Evolutionary conservation across 495 filamentous ascomycete genomes (phyloP).

Genomic region (Lepraria neglecta): DNA sequence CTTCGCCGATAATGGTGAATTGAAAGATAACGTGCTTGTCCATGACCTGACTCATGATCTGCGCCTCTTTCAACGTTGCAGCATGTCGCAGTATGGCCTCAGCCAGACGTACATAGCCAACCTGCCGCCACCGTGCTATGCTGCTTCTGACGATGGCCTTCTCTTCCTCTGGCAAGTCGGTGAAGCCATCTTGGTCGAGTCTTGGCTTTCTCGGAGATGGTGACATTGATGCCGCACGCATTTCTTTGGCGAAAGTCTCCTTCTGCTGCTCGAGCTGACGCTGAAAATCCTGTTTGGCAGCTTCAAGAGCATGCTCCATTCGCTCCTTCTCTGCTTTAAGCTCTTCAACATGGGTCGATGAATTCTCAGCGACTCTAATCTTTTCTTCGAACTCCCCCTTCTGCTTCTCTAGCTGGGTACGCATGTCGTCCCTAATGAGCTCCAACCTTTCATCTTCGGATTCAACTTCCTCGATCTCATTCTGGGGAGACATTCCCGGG

Average conservation of each 20-base stretch:
- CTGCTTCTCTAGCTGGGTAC: constrained; percentile 77
- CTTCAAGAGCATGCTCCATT: constrained; percentile 77
- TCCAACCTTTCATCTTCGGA: constrained; percentile 72
- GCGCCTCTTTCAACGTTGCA: constrained; percentile 83
- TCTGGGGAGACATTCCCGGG: constrained; percentile 80
- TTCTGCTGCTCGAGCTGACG: constrained; percentile 67
- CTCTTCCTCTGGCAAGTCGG: constrained; percentile 63
- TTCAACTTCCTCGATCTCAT: constrained; percentile 59
- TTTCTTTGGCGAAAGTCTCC: constrained; percentile 65
- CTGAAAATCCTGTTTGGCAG: constrained; percentile 82
- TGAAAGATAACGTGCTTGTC: constrained; percentile 93
- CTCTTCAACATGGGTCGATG: constrained; percentile 70
- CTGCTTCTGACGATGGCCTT: constrained; percentile 59
- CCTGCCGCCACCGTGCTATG: constrained; percentile 69
- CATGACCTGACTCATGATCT: constrained; percentile 96
- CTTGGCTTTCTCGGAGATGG: constrained; percentile 37
- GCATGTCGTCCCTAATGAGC: constrained; percentile 79
- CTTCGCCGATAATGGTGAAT: constrained; percentile 83
- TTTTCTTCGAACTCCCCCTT: constrained; percentile 78
- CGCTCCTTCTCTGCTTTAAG: constrained; percentile 74
- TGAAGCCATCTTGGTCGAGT: constrained; percentile 44
- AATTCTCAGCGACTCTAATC: constrained; percentile 68
- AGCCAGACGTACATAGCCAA: constrained; percentile 90
- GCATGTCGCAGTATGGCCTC: constrained; percentile 86
- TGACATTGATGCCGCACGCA: constrained; percentile 55